Percentiles rank a stretch among this genome's conserved stretches.
These are phyloP conservation scores for Ceratobasidium sp. DNA, from an alignment of 1,284 basidiomycete species.

Conservation along the genomic window DNA sequence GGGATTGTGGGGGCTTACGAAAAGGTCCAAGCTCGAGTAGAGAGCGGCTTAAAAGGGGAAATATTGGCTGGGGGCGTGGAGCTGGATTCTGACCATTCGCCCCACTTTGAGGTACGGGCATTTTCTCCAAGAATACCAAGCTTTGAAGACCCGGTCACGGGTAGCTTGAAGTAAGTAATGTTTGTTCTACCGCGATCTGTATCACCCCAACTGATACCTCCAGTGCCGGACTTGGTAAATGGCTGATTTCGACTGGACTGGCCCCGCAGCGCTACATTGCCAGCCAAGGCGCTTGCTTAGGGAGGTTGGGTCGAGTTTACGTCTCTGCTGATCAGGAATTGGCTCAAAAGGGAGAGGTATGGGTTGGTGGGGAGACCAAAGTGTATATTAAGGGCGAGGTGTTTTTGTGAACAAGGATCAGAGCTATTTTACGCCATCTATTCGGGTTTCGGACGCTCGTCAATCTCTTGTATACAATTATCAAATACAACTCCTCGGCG, in stretches of 20 bases:
- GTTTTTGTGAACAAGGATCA: neutral
- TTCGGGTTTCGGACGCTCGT: neutral
- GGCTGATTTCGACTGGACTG: constrained; percentile 32
- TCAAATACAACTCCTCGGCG: neutral
- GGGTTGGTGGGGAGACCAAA: constrained; percentile 29
- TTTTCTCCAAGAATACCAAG: constrained; percentile 11
- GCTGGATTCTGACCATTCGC: neutral
- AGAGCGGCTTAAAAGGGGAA: constrained; percentile 9
- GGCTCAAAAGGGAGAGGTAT: constrained; percentile 16
- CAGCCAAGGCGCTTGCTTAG: constrained; percentile 37
- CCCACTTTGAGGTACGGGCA: constrained; percentile 38
- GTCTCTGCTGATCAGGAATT: constrained; percentile 16
- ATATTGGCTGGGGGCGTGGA: neutral
- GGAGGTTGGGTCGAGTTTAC: constrained; percentile 29
- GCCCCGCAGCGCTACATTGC: constrained; percentile 28
- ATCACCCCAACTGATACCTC: neutral
- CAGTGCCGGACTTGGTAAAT: constrained; percentile 36
- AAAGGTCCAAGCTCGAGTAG: constrained; percentile 15
- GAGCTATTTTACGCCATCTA: neutral
- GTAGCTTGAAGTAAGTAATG: constrained; percentile 22
- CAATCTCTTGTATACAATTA: neutral
- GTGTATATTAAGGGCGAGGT: constrained; percentile 25
- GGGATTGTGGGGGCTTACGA: constrained; percentile 30
- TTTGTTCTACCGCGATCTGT: neutral
- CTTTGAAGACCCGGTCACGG: constrained; percentile 36